Evolutionary conservation across 2,329 filamentous ascomycete species (phyloP).

Genomic region (Xylariales sp.): DNA sequence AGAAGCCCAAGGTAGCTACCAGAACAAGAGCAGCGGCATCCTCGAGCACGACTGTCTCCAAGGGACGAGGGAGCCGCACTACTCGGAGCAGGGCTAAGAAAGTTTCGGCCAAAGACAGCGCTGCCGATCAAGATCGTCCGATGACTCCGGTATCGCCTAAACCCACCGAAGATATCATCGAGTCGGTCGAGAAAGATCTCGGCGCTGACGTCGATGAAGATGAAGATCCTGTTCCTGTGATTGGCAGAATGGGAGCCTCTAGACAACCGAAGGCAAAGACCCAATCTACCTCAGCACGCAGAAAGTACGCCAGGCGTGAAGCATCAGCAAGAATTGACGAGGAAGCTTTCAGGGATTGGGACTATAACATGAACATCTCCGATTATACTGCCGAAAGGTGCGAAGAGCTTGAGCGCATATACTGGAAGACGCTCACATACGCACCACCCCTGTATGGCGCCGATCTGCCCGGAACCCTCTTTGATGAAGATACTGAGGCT

Average conservation of each 20-base stretch:
- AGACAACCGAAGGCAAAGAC: slow-evolving; percentile 53
- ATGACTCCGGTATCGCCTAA: slow-evolving; percentile 56
- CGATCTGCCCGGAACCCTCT: slow-evolving; percentile 92
- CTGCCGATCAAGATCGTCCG: slow-evolving; percentile 40
- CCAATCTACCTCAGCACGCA: slow-evolving; percentile 77
- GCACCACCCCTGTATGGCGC: slow-evolving; percentile 93
- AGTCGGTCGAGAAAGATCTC: slow-evolving; percentile 47
- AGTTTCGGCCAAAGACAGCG: slow-evolving; percentile 33
- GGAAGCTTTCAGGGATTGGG: slow-evolving; percentile 82
- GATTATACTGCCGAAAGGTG: slow-evolving; percentile 90
- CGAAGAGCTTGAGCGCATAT: slow-evolving; percentile 87
- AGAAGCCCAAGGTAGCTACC: slow-evolving; percentile 41
- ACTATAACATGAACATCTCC: slow-evolving; percentile 82
- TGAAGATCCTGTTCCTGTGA: slow-evolving; percentile 33
- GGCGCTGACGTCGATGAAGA: slow-evolving; percentile 41
- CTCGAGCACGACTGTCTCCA: slow-evolving; percentile 31
- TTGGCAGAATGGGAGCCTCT: slow-evolving; percentile 46
- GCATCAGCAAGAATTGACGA: slow-evolving; percentile 79
- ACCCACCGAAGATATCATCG: slow-evolving; percentile 33
- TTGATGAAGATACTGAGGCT: slow-evolving; percentile 73
- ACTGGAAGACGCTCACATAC: slow-evolving; percentile 97
- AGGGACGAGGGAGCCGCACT: slow-evolving; percentile 35
- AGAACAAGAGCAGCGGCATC: slow-evolving; percentile 32
- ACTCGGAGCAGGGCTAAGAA: slow-evolving; percentile 34
- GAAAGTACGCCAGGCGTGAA: slow-evolving; percentile 80